These are phyloP conservation scores for Phytophthora europaea DNA, from an alignment of 352 stramenopile genomes.

Conservation along the genomic window DNA sequence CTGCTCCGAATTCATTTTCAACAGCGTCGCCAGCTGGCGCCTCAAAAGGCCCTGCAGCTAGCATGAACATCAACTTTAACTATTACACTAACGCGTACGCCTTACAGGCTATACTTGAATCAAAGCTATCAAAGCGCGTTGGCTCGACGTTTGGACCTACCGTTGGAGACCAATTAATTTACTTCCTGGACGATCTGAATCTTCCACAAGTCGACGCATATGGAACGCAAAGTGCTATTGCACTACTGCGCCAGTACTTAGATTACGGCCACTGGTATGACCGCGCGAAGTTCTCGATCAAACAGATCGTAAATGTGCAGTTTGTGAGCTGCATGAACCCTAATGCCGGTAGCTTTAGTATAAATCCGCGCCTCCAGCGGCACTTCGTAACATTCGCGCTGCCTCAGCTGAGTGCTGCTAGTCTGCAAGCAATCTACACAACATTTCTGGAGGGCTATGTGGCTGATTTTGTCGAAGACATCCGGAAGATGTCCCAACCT, in stretches of 20 bases:
- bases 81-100: constrained; percentile 81
- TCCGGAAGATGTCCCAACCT: constrained; percentile 86
- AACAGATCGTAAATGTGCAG: constrained; percentile 95
- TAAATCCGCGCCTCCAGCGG: constrained; percentile 95
- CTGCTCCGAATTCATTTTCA: constrained; percentile 31
- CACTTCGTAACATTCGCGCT: constrained; percentile 97
- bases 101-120: constrained; percentile 89
- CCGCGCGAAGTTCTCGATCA: constrained; percentile 92
- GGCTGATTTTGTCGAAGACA: constrained; percentile 94
- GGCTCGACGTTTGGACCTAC: constrained; percentile 83
- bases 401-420: constrained; percentile 85
- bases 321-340: constrained; percentile 97
- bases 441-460: constrained; percentile 97
- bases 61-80: constrained; percentile 89
- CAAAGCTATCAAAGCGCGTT: constrained; percentile 92
- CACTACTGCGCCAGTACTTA: constrained; percentile 95
- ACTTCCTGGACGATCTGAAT: constrained; percentile 98
- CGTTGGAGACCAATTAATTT: constrained; percentile 90
- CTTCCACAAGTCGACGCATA: constrained; percentile 95
- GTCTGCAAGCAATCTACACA: constrained; percentile 95
- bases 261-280: constrained; percentile 97
- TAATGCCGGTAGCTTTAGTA: constrained; percentile 91
- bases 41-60: constrained; percentile 46
- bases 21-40: constrained; percentile 16
- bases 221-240: constrained; percentile 95